These are phyloP conservation scores for Gossypium raimondii DNA, from an alignment of 345 rosid species.

Conservation along the genomic window DNA sequence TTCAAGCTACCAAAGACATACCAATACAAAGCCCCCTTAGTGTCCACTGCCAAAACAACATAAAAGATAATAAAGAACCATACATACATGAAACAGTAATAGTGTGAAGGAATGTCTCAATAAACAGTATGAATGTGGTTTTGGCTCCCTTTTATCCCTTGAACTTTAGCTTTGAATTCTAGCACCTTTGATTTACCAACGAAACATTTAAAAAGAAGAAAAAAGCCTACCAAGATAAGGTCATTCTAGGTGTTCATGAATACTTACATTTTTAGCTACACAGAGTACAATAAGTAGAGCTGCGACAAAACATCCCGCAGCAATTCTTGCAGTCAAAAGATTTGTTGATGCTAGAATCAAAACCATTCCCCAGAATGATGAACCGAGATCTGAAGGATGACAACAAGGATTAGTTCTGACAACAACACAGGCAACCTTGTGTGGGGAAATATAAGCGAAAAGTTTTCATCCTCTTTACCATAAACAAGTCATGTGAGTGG, in stretches of 20 bases:
- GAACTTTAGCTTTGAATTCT: not conserved
- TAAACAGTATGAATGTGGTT: not conserved
- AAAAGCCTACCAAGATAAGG: not conserved
- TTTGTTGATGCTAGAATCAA: constrained; percentile 65
- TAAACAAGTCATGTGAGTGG: too few species aligned
- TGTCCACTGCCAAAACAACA: constrained; percentile 54
- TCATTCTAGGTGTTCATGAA: not conserved
- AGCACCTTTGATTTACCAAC: not conserved
- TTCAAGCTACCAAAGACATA: constrained; percentile 25
- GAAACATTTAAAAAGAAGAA: not conserved
- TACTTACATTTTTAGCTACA: constrained; percentile 61
- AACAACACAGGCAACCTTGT: not conserved
- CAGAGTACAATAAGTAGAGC: constrained; percentile 53
- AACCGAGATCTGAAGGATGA: constrained; percentile 50
- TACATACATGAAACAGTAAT: not conserved
- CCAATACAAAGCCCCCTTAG: constrained; percentile 74
- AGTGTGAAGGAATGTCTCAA: not conserved
- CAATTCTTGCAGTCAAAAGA: constrained; percentile 60
- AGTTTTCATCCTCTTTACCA: too few species aligned
- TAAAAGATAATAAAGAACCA: constrained; percentile 13
- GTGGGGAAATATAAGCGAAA: not conserved
- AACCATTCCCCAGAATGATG: constrained; percentile 72
- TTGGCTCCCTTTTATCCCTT: not conserved
- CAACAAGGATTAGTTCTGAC: not conserved
- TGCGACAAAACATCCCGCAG: constrained; percentile 52